Evolutionary conservation across 495 filamentous ascomycete species (phyloP), one percentile per base, ranked within the genome.

Genomic region (Xylaria scruposa): DNA sequence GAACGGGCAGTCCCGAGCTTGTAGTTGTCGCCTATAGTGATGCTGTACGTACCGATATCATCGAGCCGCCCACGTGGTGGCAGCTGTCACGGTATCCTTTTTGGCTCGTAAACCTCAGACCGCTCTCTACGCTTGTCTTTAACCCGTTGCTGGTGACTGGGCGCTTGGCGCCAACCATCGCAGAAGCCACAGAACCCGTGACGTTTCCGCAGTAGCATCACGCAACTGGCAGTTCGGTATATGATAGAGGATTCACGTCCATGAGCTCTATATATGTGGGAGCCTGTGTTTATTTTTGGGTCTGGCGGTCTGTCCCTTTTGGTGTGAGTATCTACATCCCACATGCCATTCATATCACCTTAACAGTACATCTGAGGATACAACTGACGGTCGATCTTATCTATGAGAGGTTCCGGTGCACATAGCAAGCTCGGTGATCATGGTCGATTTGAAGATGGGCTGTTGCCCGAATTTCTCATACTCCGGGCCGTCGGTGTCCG

Each of bases 1-100:
- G 15, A 33, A 13, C 64, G 64, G 64, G 64, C 64, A 38, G 64
- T 67, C 44, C 64, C 64, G 64, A 67, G 42, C 31, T 49, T 65
- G 44, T 21, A 47, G 17, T 7, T 40, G 8, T 3, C 33, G 7
- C 31, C 33, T 12, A 7, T 49, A 5, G 46, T 49, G 19, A 4
- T 49, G 17, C 17, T 49, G 46, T 51, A 51, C 0, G 58, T 60
- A 38, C 33, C 19, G 24, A 17, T 26, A 56, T 12, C 53, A 15
- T 44, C 49, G 38, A 63, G n/a, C 21, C 62, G 1, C 19, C 31
- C 64, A 67, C 33, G 64, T 67, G 67, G 67, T 60, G 26, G 42
- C 44, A 61, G 44, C 67, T 46, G 68, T 62, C 68, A 70, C 38
- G 21, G 67, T 3, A 13, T 60, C 26, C 17, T 21, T 24, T 36